Conservation (phyloP, 495 filamentous ascomycete genomes). For the Lasiosphaeris hirsuta region DNA sequence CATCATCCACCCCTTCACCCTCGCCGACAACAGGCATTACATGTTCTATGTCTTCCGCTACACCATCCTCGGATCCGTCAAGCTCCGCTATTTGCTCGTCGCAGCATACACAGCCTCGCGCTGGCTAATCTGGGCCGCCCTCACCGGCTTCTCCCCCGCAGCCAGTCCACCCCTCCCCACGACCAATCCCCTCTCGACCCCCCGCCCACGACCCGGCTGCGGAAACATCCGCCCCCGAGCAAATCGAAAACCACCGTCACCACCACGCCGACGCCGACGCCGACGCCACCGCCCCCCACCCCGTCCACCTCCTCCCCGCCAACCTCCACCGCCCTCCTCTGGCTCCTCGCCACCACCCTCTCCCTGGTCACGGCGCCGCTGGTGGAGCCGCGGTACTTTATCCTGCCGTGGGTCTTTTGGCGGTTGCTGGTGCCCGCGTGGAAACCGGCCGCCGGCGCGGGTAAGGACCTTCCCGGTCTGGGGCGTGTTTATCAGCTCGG, state of each 20-base stretch:
- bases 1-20: slow-evolving; percentile 89
- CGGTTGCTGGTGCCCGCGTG: slow-evolving; percentile 66
- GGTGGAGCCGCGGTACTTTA: slow-evolving; percentile 92
- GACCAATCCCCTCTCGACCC: too few species aligned
- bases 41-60: slow-evolving; percentile 94
- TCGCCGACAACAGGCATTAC: slow-evolving; percentile 96
- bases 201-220: too few species aligned
- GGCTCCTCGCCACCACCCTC: slow-evolving; percentile 66
- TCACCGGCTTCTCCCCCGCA: slow-evolving; percentile 16
- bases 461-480: slow-evolving; percentile 14
- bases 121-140: slow-evolving; percentile 58
- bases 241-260: neutral
- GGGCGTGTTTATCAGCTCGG: slow-evolving; percentile 12
- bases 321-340: slow-evolving; percentile 54
- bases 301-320: slow-evolving; percentile 15
- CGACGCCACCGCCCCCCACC: neutral
- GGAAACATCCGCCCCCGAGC: too few species aligned
- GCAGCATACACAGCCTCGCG: slow-evolving; percentile 52
- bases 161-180: neutral
- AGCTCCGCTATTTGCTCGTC: slow-evolving; percentile 64
- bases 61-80: slow-evolving; percentile 61
- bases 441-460: neutral
- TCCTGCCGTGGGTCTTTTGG: slow-evolving; percentile 94
- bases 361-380: slow-evolving; percentile 84
- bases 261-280: neutral